Base-by-base conservation (phyloP, 202 grass and related monocot species). In the Brachypodium distachyon region DNA sequence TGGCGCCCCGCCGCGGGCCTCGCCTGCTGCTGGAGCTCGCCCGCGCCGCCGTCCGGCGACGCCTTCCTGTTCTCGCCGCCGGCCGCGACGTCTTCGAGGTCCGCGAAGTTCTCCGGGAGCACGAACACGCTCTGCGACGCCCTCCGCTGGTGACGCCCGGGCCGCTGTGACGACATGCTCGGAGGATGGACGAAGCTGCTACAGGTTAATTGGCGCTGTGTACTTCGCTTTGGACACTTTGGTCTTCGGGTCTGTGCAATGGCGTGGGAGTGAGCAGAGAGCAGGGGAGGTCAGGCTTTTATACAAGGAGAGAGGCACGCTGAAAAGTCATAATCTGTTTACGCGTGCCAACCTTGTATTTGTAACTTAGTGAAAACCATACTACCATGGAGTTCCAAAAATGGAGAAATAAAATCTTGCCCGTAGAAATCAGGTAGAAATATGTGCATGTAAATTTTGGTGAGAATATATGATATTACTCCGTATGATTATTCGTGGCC, bases 71-170 rank as follows among this genome's bases (percentile, higher is more conserved):
- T 50, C 50, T 83, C 61, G 47, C 25, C 87, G 29, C 41, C 28
- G 11, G 66, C 57, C 42, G 58, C 67, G 53, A 61, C 85, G 43
- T 79, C 80, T 68, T 91, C 88, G 8, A 84, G 67, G 72, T 50
- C 11, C 10, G 81, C 83, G 32, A 93, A 84, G 77, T 87, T 89
- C 28, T 93, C 90, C 33, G 90, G 87, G 28, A 93, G 84, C 52
- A 60, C 81, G 62, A 93, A 93, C 42, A 93, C 90, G 81, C 87
- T 82, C 72, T 90, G 90, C 61, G 90, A 93, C 51, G 87, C 83
- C 67, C 87, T 63, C 10, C 87, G 74, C 81, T 93, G 90, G 83
- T 93, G 90, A 1, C 87, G 74, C 9, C 81, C 79, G 2, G 81
- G 61, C 66, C 80, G 79, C 72, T 93, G 80, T 43, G 90, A 93